Evolutionary conservation across 2,329 filamentous ascomycete genomes (phyloP), one percentile per base, ranked within the genome.

Genomic region (Teratosphaeria zuluensis): DNA sequence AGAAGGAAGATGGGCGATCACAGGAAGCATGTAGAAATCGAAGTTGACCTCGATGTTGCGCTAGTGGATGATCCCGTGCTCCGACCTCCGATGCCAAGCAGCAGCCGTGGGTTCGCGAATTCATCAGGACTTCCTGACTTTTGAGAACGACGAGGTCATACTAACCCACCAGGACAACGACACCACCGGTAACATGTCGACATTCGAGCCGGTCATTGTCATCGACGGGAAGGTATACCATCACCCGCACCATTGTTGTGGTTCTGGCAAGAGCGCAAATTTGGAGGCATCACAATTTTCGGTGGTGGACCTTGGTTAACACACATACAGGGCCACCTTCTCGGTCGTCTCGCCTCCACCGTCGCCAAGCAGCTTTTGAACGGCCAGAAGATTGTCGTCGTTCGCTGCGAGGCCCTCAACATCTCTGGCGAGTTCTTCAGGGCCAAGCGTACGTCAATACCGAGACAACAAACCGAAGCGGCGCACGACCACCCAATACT

Each of bases 341-440:
- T 99, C 80, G 94, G 94, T 84, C 92, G 94, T 80, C 87, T 99
- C 79, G 92, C 92, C 82, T 91, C 87, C 79, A 96, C 91, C 77
- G 91, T 97, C 76, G 92, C 92, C 78, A 97, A 97, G 89, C 92
- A 97, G 85, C 87, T 97, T 76, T 89, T 97, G 73, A 95, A 87
- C 81, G 92, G 92, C 78, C 92, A 97, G 84, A 97, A 97, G 89
- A 95, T 99, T 78, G 92, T 97, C 75, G 84, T 99, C 73, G 94
- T 99, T 78, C 90, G 94, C 84, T 95, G 89, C 82, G 94, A 99
- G 84, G 91, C 90, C 74, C 87, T 99, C 80, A 99, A 99, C 88
- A 99, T 99, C 86, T 99, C 94, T 72, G 94, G 94, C 83, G 94
- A 97, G 85, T 99, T 99, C 90, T 99, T 99, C 89, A 91, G 94